These are phyloP conservation scores for Podila minutissima DNA, from an alignment of 192 early-diverging fungal genomes.

Conservation along the genomic window DNA sequence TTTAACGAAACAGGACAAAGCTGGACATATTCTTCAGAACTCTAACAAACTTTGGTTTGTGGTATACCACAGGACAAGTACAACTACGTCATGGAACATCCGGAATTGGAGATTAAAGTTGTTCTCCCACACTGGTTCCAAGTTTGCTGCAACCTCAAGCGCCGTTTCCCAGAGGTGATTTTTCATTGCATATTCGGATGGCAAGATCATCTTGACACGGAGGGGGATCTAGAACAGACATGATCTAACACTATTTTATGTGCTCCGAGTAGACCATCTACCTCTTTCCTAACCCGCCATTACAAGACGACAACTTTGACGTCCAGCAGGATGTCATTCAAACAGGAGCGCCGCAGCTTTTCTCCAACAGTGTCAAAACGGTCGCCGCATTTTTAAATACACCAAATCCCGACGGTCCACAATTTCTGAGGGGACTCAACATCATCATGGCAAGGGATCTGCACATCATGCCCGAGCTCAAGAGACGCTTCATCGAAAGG, in stretches of 20 bases:
- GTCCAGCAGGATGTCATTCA: neutral
- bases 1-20: neutral
- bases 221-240: no score
- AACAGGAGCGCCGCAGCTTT: constrained; percentile 18
- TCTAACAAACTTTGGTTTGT: neutral
- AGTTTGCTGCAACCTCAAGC: constrained; percentile 65
- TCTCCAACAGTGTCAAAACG: constrained; percentile 23
- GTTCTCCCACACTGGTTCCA: constrained; percentile 84
- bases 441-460: constrained; percentile 26
- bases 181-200: constrained; percentile 11
- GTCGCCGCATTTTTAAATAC: constrained; percentile 19
- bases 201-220: neutral
- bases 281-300: constrained; percentile 40
- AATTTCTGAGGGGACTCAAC: constrained; percentile 11
- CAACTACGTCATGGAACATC: constrained; percentile 51
- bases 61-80: constrained; percentile 53
- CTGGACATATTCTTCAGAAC: neutral
- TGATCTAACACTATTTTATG: no score
- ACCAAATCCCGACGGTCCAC: neutral
- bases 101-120: constrained; percentile 61
- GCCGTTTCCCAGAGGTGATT: constrained; percentile 59
- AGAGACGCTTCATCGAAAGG: constrained; percentile 12
- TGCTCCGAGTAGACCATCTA: constrained; percentile 29
- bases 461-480: constrained; percentile 13
- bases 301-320: constrained; percentile 11